phyloP scores from a whole-genome alignment of 169 alveolate species.

The Plasmodium knowlesi region DNA sequence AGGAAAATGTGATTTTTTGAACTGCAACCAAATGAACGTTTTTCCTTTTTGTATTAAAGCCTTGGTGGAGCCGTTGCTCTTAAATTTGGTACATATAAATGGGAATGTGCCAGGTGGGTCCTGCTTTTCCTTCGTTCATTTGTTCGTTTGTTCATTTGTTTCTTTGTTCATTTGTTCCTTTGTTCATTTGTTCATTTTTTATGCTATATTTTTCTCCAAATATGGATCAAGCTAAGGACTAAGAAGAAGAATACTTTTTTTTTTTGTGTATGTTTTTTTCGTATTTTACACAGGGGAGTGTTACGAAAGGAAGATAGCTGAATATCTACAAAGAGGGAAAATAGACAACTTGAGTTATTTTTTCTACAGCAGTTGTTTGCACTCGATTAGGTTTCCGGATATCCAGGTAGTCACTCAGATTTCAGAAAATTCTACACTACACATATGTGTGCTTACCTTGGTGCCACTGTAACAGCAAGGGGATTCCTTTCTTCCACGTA shows the following conservation, averaged over 20 bases:
- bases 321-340: constrained; percentile 9
- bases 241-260: neutral
- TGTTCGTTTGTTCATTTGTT: neutral
- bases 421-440: neutral
- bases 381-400: constrained; percentile 47
- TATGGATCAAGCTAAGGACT: neutral
- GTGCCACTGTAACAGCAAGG: neutral
- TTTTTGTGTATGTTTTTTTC: neutral
- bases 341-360: constrained; percentile 54
- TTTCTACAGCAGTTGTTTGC: constrained; percentile 14
- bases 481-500: neutral
- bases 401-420: constrained; percentile 26
- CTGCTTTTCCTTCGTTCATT: neutral
- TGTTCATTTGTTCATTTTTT: neutral
- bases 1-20: constrained; percentile 9
- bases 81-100: constrained; percentile 52
- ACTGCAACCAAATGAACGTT: constrained; percentile 22
- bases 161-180: neutral
- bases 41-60: constrained; percentile 51
- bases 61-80: constrained; percentile 56
- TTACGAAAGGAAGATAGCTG: constrained; percentile 8
- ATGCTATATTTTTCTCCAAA: neutral
- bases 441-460: neutral
- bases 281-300: constrained; percentile 13
- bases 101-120: constrained; percentile 18